These are phyloP conservation scores for Schizonepeta tenuifolia DNA, from an alignment of 257 asterid species.

Conservation along the genomic window DNA sequence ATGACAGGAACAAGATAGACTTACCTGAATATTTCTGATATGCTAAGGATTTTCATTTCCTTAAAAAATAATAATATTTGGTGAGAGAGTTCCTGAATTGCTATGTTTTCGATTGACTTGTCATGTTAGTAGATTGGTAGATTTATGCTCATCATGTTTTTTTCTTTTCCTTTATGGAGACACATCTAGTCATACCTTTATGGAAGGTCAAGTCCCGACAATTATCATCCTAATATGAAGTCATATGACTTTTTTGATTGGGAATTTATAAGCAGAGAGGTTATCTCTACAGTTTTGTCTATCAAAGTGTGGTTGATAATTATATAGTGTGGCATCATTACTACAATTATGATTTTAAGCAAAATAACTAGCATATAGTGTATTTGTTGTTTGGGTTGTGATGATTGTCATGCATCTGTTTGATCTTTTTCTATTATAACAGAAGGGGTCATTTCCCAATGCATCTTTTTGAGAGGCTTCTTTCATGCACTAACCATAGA, in stretches of 20 bases:
- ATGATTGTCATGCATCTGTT: conserved; percentile 1
- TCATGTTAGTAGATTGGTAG: background rate
- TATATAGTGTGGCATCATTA: background rate
- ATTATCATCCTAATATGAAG: conserved; percentile 2
- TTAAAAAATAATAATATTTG: too few species aligned
- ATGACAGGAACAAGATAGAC: too few species aligned
- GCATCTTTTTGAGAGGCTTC: background rate
- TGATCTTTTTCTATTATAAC: background rate
- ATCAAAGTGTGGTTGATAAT: background rate
- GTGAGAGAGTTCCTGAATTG: too few species aligned
- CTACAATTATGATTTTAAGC: background rate
- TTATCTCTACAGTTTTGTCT: background rate
- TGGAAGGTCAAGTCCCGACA: background rate
- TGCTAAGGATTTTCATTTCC: too few species aligned
- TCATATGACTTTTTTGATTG: background rate
- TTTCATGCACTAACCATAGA: conserved; percentile 4
- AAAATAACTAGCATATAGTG: background rate
- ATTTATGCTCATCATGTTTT: background rate
- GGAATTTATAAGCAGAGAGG: background rate
- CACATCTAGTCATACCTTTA: background rate
- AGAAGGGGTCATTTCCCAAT: background rate
- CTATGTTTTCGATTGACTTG: background rate
- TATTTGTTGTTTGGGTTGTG: background rate
- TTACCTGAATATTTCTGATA: too few species aligned
- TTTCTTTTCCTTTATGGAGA: background rate